Percentiles rank a stretch among this genome's conserved stretches.
phyloP scores from a whole-genome alignment of 306 rosid species.

The Datisca glomerata region DNA sequence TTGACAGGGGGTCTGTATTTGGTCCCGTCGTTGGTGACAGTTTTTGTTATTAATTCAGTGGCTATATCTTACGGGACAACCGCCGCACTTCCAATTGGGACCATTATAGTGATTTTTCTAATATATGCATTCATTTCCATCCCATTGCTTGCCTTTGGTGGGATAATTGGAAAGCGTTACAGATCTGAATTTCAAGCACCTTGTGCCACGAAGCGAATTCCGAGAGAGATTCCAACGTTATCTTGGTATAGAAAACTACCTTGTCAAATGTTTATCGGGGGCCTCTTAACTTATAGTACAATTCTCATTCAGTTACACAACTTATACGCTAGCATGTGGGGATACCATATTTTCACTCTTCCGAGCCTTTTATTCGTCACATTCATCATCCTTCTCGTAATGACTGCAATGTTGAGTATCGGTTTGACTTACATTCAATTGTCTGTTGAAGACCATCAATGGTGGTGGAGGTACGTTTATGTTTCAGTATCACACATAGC shows the following conservation, averaged over 20 bases:
- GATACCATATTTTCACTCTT: slow-evolving; percentile 66
- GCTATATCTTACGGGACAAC: slow-evolving; percentile 57
- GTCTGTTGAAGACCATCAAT: slow-evolving; percentile 77
- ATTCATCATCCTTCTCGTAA: slow-evolving; percentile 31
- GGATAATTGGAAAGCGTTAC: slow-evolving; percentile 43
- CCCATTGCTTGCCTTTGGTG: slow-evolving; percentile 87
- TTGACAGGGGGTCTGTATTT: slow-evolving; percentile 55
- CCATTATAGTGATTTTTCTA: slow-evolving; percentile 48
- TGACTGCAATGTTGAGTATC: slow-evolving; percentile 43
- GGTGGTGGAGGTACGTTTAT: slow-evolving; percentile 95
- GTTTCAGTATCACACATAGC: too few species aligned
- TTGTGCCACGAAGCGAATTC: slow-evolving; percentile 40
- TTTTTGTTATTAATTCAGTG: slow-evolving; percentile 48
- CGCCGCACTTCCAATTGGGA: slow-evolving; percentile 59
- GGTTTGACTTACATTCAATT: slow-evolving; percentile 75
- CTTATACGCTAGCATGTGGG: slow-evolving; percentile 68
- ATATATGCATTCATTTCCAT: slow-evolving; percentile 35
- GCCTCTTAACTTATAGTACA: slow-evolving; percentile 70
- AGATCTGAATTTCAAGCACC: slow-evolving; percentile 54
- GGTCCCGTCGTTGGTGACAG: slow-evolving; percentile 55
- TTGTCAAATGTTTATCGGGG: slow-evolving; percentile 68
- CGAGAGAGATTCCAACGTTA: slow-evolving; percentile 53
- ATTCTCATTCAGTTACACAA: slow-evolving; percentile 56
- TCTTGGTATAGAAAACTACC: slow-evolving; percentile 75
- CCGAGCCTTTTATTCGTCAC: slow-evolving; percentile 53